These are phyloP conservation scores for Huiozyma naganishii DNA, from an alignment of 805 yeast genomes.

Conservation along the genomic window DNA sequence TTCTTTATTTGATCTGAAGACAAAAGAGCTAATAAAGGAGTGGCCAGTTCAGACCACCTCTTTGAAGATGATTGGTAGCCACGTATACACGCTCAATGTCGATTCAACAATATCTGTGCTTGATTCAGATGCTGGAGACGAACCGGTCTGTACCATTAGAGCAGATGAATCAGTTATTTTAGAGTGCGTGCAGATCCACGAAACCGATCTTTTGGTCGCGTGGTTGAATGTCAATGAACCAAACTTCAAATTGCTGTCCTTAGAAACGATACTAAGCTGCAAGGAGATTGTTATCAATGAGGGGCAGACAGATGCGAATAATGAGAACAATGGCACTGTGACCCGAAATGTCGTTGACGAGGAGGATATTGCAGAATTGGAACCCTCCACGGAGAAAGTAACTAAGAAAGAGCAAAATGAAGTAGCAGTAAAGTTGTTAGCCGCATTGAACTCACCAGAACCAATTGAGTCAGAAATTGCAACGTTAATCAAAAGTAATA, in stretches of 20 bases:
- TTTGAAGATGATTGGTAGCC: conserved; percentile 11
- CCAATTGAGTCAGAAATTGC: conserved; percentile 18
- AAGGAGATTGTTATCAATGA: conserved; percentile 24
- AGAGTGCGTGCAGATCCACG: conserved; percentile 9
- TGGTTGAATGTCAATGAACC: conserved; percentile 33
- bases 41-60: conserved; percentile 18
- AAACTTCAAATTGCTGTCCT: conserved; percentile 23
- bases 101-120: conserved; percentile 18
- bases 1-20: conserved; percentile 11
- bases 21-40: conserved; percentile 8
- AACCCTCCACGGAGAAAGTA: conserved; percentile 8
- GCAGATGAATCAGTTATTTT: conserved; percentile 20
- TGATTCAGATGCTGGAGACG: conserved; percentile 22
- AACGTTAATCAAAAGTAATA: conserved; percentile 4
- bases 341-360: conserved; percentile 24
- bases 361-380: conserved; percentile 19
- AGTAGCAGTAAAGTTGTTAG: conserved; percentile 18
- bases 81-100: conserved; percentile 14
- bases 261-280: conserved; percentile 12
- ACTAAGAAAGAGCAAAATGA: conserved; percentile 22
- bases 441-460: conserved; percentile 20
- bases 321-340: conserved; percentile 22
- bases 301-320: background rate
- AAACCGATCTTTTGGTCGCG: conserved; percentile 20
- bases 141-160: conserved; percentile 26